These are phyloP conservation scores for Juglanconis juglandina DNA, from an alignment of 2,329 filamentous ascomycete genomes.

Conservation along the genomic window DNA sequence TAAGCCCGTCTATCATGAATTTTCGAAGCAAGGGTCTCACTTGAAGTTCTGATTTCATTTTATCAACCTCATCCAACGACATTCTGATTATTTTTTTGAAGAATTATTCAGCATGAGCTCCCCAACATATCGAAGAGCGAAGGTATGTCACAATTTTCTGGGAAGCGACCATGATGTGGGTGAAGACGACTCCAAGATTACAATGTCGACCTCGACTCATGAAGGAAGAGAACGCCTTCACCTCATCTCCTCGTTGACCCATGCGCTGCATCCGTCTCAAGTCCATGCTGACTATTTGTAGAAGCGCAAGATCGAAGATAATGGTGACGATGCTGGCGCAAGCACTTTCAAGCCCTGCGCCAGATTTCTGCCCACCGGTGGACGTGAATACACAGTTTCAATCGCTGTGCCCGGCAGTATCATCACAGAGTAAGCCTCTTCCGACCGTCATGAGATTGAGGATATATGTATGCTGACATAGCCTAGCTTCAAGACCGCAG, in stretches of 20 bases:
- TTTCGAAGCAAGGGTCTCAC: not conserved
- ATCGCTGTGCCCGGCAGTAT: slow-evolving; percentile 77
- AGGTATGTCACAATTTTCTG: slow-evolving; percentile 11
- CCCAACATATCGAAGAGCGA: slow-evolving; percentile 15
- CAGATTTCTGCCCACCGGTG: slow-evolving; percentile 61
- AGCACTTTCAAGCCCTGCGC: slow-evolving; percentile 67
- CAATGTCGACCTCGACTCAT: not conserved
- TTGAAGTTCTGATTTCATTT: not conserved
- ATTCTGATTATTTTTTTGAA: not conserved
- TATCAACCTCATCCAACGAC: not conserved
- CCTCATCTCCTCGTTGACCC: not conserved
- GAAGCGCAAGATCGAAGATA: slow-evolving; percentile 49
- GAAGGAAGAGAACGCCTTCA: not conserved
- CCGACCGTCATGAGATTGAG: not conserved
- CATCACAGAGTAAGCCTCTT: slow-evolving; percentile 60
- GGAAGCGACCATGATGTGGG: not conserved
- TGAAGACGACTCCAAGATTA: not conserved
- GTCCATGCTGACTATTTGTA: slow-evolving; percentile 27
- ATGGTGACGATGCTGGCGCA: slow-evolving; percentile 30
- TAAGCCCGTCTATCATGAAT: not conserved
- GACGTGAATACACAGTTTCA: slow-evolving; percentile 70
- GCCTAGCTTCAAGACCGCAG: slow-evolving; percentile 64
- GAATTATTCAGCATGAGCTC: not conserved
- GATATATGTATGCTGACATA: slow-evolving; percentile 2
- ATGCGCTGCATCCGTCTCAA: not conserved